phyloP scores from a whole-genome alignment of 1,284 basidiomycete species.

The Ustilago trichophora region DNA sequence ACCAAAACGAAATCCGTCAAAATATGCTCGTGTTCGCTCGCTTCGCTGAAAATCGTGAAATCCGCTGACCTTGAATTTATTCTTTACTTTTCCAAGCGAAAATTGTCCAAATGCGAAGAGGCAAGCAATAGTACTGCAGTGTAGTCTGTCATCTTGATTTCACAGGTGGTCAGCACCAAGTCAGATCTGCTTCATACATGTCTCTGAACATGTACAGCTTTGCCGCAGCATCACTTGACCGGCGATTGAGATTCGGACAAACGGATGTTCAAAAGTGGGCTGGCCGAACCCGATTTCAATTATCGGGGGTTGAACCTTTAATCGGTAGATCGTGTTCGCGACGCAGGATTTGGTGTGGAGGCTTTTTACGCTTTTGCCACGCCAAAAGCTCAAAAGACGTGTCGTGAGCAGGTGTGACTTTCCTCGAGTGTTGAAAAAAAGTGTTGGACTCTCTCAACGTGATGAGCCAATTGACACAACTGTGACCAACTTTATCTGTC shows the following conservation, averaged over 20 bases:
- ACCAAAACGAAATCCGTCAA: not conserved
- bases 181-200: no score
- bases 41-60: not conserved
- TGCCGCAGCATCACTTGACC: no score
- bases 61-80: conserved; percentile 8
- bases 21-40: conserved; percentile 4
- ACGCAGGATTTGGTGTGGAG: conserved; percentile 22
- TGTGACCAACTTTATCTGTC: not conserved
- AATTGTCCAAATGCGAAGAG: conserved; percentile 1
- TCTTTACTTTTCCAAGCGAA: conserved; percentile 3
- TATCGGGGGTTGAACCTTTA: no score
- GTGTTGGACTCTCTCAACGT: conserved; percentile 18
- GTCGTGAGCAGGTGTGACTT: conserved; percentile 22
- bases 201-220: no score
- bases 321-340: no score
- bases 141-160: no score
- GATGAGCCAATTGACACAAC: conserved; percentile 10
- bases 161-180: no score
- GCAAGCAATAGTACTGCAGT: not conserved
- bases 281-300: no score
- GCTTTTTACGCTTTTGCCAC: conserved; percentile 10
- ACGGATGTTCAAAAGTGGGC: no score
- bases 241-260: not conserved
- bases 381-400: conserved; percentile 6
- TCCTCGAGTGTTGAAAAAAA: no score